These are phyloP conservation scores for Carex pumila DNA, from an alignment of 176 grass and related monocot species.

Conservation along the genomic window DNA sequence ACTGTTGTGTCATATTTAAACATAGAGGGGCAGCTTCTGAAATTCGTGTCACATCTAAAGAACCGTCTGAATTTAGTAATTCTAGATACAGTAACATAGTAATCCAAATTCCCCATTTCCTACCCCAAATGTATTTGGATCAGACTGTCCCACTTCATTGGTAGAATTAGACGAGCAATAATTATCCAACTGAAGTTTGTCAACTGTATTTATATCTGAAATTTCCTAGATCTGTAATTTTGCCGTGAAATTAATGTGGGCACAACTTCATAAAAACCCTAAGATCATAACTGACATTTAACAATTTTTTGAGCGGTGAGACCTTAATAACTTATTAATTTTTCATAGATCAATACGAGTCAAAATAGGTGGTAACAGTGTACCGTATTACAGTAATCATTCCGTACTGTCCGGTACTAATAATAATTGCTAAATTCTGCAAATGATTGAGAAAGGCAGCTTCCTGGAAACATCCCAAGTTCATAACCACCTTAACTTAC, in stretches of 20 bases:
- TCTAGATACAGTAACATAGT: too few species aligned
- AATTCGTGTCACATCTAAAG: too few species aligned
- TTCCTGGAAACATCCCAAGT: constrained; percentile 23
- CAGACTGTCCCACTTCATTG: too few species aligned
- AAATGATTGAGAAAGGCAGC: constrained; percentile 23
- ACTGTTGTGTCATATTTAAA: too few species aligned
- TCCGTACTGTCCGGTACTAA: background rate
- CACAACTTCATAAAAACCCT: background rate
- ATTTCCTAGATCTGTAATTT: background rate
- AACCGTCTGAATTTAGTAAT: too few species aligned
- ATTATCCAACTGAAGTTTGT: too few species aligned
- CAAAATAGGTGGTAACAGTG: background rate
- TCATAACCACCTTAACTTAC: constrained; percentile 16
- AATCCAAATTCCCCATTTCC: too few species aligned
- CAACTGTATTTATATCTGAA: background rate
- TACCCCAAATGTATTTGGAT: too few species aligned
- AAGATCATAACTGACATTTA: background rate
- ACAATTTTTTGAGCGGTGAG: background rate
- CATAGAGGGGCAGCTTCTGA: too few species aligned
- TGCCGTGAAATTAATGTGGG: background rate
- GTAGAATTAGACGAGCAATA: background rate
- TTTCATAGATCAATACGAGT: background rate
- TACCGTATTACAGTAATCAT: background rate
- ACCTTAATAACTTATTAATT: background rate
- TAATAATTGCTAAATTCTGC: constrained; percentile 6